phyloP scores from a whole-genome alignment of 2,329 filamentous ascomycete species.

The Colletotrichum musicola region DNA sequence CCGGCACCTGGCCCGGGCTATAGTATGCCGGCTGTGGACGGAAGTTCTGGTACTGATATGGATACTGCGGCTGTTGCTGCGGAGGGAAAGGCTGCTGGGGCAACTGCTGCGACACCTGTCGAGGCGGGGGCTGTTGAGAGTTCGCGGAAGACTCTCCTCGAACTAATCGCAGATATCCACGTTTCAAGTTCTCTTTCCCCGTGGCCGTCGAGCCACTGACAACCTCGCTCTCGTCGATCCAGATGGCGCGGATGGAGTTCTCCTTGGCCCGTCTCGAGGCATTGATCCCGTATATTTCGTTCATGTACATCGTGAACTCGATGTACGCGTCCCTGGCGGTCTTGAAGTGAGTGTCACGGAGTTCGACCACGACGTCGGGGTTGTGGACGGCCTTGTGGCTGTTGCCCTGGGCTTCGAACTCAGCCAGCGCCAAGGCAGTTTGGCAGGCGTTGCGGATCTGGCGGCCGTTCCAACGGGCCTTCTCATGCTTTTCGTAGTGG shows the following conservation, averaged over 20 bases:
- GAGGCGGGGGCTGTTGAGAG: no score
- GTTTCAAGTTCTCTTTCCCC: not conserved
- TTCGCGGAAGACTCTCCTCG: no score
- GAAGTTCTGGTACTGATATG: no score
- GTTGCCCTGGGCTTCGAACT: not conserved
- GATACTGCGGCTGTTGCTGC: no score
- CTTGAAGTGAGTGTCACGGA: not conserved
- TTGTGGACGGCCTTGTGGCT: conserved; percentile 1
- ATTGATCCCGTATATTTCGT: not conserved
- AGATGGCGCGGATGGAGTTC: not conserved
- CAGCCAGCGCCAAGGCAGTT: conserved; percentile 56
- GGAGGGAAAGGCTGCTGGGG: no score
- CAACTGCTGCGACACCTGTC: no score
- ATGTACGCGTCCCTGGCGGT: not conserved
- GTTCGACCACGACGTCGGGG: not conserved
- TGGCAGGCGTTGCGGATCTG: conserved; percentile 59
- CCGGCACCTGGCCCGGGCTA: no score
- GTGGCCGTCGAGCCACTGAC: not conserved
- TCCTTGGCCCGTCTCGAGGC: not conserved
- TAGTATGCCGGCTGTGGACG: no score
- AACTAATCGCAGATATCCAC: no score
- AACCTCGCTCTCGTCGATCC: not conserved
- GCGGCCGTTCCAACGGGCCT: conserved; percentile 53
- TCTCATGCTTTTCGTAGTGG: not conserved
- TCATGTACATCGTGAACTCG: not conserved